Conservation (phyloP, 2,329 filamentous ascomycete species). For the Colletotrichum sp. region DNA sequence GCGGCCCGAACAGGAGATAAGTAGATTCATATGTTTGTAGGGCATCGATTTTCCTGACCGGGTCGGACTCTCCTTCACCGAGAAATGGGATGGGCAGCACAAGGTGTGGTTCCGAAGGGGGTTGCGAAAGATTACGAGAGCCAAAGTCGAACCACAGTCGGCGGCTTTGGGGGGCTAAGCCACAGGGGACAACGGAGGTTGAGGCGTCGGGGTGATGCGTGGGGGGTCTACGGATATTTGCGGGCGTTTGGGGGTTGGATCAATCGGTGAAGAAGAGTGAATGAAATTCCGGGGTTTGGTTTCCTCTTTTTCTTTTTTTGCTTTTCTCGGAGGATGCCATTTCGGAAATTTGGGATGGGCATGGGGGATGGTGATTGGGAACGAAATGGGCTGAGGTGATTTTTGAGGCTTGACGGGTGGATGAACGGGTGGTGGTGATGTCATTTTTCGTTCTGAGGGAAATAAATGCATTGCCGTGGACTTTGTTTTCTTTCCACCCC, state of each 20-base stretch:
- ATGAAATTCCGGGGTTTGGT: neutral
- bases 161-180: neutral
- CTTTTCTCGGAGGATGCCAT: neutral
- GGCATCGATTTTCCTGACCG: neutral
- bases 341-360: neutral
- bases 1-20: neutral
- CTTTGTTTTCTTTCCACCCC: neutral
- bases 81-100: neutral
- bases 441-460: slow-evolving; percentile 1
- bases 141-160: slow-evolving; percentile 14
- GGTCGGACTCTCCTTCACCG: neutral
- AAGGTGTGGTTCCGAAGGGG: neutral
- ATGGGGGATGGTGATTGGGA: neutral
- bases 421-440: slow-evolving; percentile 8
- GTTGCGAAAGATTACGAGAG: neutral
- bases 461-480: neutral
- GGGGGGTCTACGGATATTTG: neutral
- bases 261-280: neutral
- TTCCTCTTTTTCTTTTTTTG: neutral
- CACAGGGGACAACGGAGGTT: neutral
- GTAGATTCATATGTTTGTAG: neutral
- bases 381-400: neutral
- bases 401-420: neutral
- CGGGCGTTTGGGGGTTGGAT: neutral
- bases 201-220: neutral